Conservation (phyloP, 2,329 filamentous ascomycete species). For the Tolypocladium inflatum region DNA sequence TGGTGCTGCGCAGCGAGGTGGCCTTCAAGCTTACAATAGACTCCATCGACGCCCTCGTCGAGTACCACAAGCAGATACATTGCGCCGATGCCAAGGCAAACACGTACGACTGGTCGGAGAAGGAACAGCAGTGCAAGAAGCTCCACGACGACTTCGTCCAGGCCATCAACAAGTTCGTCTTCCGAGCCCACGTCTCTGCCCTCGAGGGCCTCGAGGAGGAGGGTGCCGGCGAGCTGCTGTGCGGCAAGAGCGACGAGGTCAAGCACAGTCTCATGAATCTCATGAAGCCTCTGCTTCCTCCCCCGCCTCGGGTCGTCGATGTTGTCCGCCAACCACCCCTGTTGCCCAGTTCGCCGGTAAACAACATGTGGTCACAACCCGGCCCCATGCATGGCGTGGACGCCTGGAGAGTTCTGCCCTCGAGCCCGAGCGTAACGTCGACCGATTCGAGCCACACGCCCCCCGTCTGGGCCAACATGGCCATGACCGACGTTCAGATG, state of each 20-base stretch:
- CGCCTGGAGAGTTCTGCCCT: constrained; percentile 83
- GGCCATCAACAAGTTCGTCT: constrained; percentile 95
- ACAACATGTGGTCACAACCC: constrained; percentile 74
- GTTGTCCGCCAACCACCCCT: constrained; percentile 78
- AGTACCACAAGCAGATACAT: constrained; percentile 94
- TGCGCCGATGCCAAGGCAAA: constrained; percentile 81
- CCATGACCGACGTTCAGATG: constrained; percentile 63
- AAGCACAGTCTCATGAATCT: constrained; percentile 77
- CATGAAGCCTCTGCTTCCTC: constrained; percentile 78
- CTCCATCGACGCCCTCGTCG: constrained; percentile 84
- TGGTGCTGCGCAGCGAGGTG: constrained; percentile 95
- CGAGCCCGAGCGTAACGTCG: constrained; percentile 72
- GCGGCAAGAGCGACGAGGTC: constrained; percentile 86
- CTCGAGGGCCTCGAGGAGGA: constrained; percentile 96
- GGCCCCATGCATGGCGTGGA: constrained; percentile 64
- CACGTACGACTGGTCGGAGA: constrained; percentile 93
- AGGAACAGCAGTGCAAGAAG: constrained; percentile 94
- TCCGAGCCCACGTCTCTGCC: constrained; percentile 76
- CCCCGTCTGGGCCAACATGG: constrained; percentile 72
- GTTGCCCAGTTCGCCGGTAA: constrained; percentile 70
- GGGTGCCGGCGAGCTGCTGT: constrained; percentile 84
- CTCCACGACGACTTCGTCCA: constrained; percentile 94
- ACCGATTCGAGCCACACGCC: constrained; percentile 53
- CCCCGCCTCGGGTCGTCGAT: constrained; percentile 81
- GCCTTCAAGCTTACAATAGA: constrained; percentile 95